Evolutionary conservation across 257 asterid genomes (phyloP).

Genomic region (Paraleonurus japonicus): DNA sequence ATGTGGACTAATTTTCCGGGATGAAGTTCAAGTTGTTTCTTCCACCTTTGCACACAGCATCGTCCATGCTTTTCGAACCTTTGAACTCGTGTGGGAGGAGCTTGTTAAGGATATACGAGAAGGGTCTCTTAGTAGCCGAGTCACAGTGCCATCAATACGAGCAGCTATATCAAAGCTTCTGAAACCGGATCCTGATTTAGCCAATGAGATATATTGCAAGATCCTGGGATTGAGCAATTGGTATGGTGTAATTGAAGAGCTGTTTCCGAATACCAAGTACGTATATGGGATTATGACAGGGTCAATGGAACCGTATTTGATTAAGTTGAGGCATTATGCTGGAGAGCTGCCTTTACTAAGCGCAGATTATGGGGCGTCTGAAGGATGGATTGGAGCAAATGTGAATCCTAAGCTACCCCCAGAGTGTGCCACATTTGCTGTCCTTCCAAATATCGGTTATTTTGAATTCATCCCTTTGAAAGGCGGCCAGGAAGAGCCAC

Average conservation of each 20-base stretch:
- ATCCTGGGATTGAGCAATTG: slow-evolving; percentile 60
- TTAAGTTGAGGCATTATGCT: slow-evolving; percentile 80
- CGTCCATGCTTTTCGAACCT: slow-evolving; percentile 79
- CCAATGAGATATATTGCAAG: slow-evolving; percentile 43
- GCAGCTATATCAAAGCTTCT: slow-evolving; percentile 59
- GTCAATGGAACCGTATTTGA: slow-evolving; percentile 90
- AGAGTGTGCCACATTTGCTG: slow-evolving; percentile 66
- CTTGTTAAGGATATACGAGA: slow-evolving; percentile 59
- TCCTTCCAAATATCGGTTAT: slow-evolving; percentile 81
- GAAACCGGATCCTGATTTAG: slow-evolving; percentile 68
- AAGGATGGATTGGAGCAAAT: slow-evolving; percentile 93
- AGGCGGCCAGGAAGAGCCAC: slow-evolving; percentile 33
- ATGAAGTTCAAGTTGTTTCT: slow-evolving; percentile 72
- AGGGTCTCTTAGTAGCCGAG: slow-evolving; percentile 62
- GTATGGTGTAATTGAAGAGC: slow-evolving; percentile 69
- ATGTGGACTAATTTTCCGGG: slow-evolving; percentile 70
- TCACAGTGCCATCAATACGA: slow-evolving; percentile 69
- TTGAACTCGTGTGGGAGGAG: slow-evolving; percentile 75
- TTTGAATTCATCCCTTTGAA: slow-evolving; percentile 80
- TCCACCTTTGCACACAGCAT: slow-evolving; percentile 93
- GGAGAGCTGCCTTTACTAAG: slow-evolving; percentile 73
- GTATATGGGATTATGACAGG: slow-evolving; percentile 95
- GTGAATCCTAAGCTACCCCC: slow-evolving; percentile 75
- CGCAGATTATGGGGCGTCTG: slow-evolving; percentile 93
- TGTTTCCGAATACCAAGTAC: slow-evolving; percentile 73